Percentiles rank a stretch among this genome's conserved stretches.
Evolutionary conservation across 805 yeast genomes (phyloP).

Genomic region (Scheffersomyces stipitis): DNA sequence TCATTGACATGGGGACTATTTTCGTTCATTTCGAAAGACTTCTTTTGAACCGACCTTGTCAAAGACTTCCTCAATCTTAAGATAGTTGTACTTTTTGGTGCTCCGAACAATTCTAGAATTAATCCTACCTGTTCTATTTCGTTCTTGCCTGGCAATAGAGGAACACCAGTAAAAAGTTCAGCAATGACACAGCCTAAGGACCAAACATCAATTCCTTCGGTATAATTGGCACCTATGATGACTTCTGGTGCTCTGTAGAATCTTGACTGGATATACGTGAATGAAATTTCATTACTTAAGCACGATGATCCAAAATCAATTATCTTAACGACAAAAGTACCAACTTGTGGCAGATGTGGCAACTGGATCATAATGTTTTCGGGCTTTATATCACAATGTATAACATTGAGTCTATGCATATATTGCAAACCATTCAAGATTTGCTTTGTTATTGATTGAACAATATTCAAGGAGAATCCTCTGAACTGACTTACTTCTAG

Average conservation of each 20-base stretch:
- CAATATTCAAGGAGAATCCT: conserved; percentile 46
- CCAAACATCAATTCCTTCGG: conserved; percentile 54
- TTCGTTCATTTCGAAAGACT: conserved; percentile 8
- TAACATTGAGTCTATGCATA: conserved; percentile 55
- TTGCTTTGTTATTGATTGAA: conserved; percentile 51
- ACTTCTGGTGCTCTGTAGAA: conserved; percentile 82
- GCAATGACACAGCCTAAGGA: conserved; percentile 44
- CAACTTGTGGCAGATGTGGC: conserved; percentile 31
- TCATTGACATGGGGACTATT: conserved; percentile 22
- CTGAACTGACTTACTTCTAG: conserved; percentile 49
- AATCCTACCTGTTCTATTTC: conserved; percentile 49
- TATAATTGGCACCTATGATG: conserved; percentile 61
- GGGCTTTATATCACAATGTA: conserved; percentile 87
- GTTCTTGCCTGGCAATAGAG: conserved; percentile 48
- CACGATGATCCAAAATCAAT: conserved; percentile 83
- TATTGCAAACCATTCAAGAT: conserved; percentile 59
- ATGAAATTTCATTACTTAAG: conserved; percentile 40
- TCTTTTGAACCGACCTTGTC: conserved; percentile 16
- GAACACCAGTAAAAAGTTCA: conserved; percentile 37
- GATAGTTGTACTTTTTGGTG: conserved; percentile 44
- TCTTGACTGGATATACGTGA: conserved; percentile 59
- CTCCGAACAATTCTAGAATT: conserved; percentile 46
- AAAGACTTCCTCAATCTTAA: conserved; percentile 39
- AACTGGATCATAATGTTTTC: conserved; percentile 68
- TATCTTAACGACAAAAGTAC: conserved; percentile 54